phyloP scores from a whole-genome alignment of 129 eudicot genomes.

The Lactuca saligna region DNA sequence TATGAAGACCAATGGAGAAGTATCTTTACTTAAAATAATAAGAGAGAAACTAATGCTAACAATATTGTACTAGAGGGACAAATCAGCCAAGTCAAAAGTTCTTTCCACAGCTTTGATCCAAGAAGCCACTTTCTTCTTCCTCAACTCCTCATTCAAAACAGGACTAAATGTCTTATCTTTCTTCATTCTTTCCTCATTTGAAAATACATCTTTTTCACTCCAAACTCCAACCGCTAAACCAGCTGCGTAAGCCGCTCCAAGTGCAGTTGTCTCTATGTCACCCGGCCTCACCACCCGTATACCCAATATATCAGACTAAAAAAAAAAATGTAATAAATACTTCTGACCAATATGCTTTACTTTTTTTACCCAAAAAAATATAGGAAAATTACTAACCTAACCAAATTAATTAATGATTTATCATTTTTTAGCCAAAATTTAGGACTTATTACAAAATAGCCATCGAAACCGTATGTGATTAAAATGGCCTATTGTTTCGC shows the following conservation, averaged over 20 bases:
- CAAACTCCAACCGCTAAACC: slow-evolving; percentile 92
- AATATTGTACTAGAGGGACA: slow-evolving; percentile 42
- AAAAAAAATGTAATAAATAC: no score
- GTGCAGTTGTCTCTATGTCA: slow-evolving; percentile 88
- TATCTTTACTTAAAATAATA: no score
- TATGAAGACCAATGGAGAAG: no score
- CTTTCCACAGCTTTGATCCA: slow-evolving; percentile 93
- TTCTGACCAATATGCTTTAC: not conserved
- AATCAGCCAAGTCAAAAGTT: slow-evolving; percentile 93
- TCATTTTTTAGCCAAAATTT: no score
- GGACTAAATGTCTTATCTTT: slow-evolving; percentile 64
- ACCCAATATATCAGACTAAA: slow-evolving; percentile 85
- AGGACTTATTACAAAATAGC: no score
- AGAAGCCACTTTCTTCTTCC: slow-evolving; percentile 86
- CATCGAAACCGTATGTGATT: no score
- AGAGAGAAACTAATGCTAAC: no score
- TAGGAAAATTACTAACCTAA: no score
- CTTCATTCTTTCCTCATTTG: slow-evolving; percentile 66
- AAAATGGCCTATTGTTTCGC: no score
- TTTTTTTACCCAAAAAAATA: not conserved
- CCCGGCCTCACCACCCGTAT: slow-evolving; percentile 85
- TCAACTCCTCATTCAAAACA: slow-evolving; percentile 45
- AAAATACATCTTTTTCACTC: slow-evolving; percentile 72
- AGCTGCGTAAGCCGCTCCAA: slow-evolving; percentile 96
- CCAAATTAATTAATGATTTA: no score